phyloP scores from a whole-genome alignment of 2,329 filamentous ascomycete genomes.

The Aspergillus sclerotialis region DNA sequence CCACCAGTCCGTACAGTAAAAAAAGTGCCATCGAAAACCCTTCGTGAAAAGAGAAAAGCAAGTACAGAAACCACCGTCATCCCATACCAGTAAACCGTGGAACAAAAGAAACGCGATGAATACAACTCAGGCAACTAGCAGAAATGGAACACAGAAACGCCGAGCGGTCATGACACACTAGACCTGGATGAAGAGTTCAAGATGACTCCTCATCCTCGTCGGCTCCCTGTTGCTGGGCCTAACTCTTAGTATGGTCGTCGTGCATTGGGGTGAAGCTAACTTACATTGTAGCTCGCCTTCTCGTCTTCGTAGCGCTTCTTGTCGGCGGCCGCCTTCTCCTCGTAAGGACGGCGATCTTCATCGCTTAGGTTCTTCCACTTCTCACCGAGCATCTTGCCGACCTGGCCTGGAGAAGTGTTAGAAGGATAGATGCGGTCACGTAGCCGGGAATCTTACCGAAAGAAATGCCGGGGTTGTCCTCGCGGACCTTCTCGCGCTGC shows the following conservation, averaged over 20 bases:
- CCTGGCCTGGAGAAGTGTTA: constrained; percentile 58
- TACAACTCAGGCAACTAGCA: constrained; percentile 24
- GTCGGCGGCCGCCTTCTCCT: constrained; percentile 91
- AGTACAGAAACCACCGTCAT: constrained; percentile 25
- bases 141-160: constrained; percentile 29
- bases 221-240: constrained; percentile 44
- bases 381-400: constrained; percentile 96
- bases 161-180: constrained; percentile 22
- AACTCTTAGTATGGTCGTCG: no score
- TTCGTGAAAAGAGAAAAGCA: constrained; percentile 22
- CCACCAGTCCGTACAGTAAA: constrained; percentile 19
- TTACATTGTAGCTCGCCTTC: constrained; percentile 75
- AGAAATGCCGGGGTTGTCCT: constrained; percentile 95
- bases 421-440: neutral
- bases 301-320: constrained; percentile 99
- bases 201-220: constrained; percentile 50
- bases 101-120: constrained; percentile 18
- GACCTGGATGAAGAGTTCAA: constrained; percentile 19
- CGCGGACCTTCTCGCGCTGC: constrained; percentile 94
- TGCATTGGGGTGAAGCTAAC: no score
- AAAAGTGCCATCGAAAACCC: constrained; percentile 24
- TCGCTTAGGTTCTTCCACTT: constrained; percentile 96
- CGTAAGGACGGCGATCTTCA: constrained; percentile 87
- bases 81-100: constrained; percentile 27
- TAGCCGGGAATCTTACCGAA: constrained; percentile 59